These are phyloP conservation scores for Carallia pectinifolia DNA, from an alignment of 345 rosid species.

Conservation along the genomic window DNA sequence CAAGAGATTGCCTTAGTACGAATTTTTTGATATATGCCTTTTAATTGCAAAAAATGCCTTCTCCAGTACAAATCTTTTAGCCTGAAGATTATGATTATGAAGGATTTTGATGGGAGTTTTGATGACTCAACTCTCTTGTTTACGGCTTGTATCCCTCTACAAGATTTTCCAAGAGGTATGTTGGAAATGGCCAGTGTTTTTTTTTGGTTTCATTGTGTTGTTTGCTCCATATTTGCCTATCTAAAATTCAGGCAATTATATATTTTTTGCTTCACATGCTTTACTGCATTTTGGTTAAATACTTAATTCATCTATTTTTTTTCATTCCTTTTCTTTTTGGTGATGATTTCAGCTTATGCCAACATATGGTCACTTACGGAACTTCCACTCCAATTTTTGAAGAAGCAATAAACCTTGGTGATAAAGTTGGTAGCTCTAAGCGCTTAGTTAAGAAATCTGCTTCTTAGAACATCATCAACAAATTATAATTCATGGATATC, in stretches of 20 bases:
- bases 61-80: slow-evolving; percentile 85
- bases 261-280: too few species aligned
- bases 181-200: background rate
- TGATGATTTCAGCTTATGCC: slow-evolving; percentile 9
- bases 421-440: slow-evolving; percentile 94
- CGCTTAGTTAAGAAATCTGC: slow-evolving; percentile 87
- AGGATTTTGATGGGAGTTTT: slow-evolving; percentile 87
- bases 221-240: background rate
- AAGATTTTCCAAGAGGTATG: slow-evolving; percentile 96
- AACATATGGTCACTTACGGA: too few species aligned
- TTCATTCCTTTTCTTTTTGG: background rate
- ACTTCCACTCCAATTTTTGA: too few species aligned
- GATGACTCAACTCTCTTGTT: slow-evolving; percentile 80
- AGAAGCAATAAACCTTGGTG: slow-evolving; percentile 26
- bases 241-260: too few species aligned
- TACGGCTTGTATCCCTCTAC: slow-evolving; percentile 88
- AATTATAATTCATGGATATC: too few species aligned
- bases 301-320: background rate
- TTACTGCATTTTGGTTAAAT: background rate
- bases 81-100: slow-evolving; percentile 93
- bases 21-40: too few species aligned
- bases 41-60: slow-evolving; percentile 1
- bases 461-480: too few species aligned
- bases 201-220: background rate
- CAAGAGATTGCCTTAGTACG: too few species aligned